Evolutionary conservation across 2,329 filamentous ascomycete species (phyloP), one percentile per base, ranked within the genome.

Genomic region (Chaetomiaceae sp.): DNA sequence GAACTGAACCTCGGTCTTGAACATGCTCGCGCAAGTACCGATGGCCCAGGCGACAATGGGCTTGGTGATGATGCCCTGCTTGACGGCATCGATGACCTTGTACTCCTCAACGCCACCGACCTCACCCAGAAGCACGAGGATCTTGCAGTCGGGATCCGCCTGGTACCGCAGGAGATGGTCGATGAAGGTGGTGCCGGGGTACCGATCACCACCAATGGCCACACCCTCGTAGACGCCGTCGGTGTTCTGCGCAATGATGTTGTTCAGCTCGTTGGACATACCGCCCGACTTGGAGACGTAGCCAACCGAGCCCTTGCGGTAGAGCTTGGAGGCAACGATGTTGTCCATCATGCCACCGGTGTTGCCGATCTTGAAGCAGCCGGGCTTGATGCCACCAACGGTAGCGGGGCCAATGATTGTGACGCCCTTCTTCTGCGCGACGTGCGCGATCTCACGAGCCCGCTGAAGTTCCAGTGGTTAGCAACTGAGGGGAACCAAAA

Each of bases 311-410:
- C 93, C 93, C 77, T 93, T 93, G 75, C 93, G 92, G 85, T 99
- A 99, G 56, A 99, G 89, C 85, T 99, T 99, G 71, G 93, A 97
- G 63, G 93, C 90, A 59, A 99, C 93, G 66, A 99, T 99, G 83
- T 99, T 99, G 83, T 99, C 93, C 93, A 99, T 99, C 93, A 99
- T 99, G 74, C 93, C 93, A 82, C 93, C 93, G 66, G 93, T 99
- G 83, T 99, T 99, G 72, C 93, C 93, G 61, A 99, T 99, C 84
- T 97, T 99, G 87, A 92, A 99, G 71, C 88, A 89, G 72, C 93
- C 93, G 57, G 93, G 93, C 84, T 97, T 99, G 78, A 99, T 97
- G 67, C 93, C 93, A 83, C 93, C 93, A 58, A 99, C 93, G 50
- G 93, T 99, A 65, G 93, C 93, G 59, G 93, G 93, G 60, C 93